Evolutionary conservation across 1,139 yeast species (phyloP).

Genomic region (Sugiyamaella paludigena): DNA sequence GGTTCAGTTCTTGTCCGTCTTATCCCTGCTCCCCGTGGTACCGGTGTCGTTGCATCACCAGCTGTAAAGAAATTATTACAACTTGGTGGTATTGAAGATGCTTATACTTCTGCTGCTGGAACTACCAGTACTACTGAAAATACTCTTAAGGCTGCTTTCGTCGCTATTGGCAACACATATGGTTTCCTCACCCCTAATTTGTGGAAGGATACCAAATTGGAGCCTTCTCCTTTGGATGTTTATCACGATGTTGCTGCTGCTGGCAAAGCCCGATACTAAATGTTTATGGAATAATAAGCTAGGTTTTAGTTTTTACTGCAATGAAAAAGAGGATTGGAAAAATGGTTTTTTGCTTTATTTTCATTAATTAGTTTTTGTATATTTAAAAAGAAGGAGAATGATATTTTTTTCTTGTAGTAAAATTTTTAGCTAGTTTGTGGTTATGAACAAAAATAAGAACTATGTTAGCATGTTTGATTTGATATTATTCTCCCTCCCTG

Average conservation of each 20-base stretch:
- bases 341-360: too few relatives aligned
- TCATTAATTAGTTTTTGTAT: too few relatives aligned
- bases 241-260: constrained; percentile 48
- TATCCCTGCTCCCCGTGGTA: constrained; percentile 99
- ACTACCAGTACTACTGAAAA: constrained; percentile 99
- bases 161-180: constrained; percentile 99
- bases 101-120: constrained; percentile 98
- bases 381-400: too few relatives aligned
- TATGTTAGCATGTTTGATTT: too few relatives aligned
- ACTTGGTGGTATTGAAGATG: constrained; percentile 99
- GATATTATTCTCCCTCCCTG: too few relatives aligned
- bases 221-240: constrained; percentile 91
- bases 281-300: too few relatives aligned
- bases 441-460: too few relatives aligned
- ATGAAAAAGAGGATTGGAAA: too few relatives aligned
- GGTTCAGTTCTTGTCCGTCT: constrained; percentile 98
- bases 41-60: constrained; percentile 99
- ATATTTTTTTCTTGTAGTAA: too few relatives aligned
- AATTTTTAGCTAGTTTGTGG: too few relatives aligned
- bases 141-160: constrained; percentile 99
- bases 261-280: constrained; percentile 27
- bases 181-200: constrained; percentile 99
- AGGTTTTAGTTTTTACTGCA: too few relatives aligned
- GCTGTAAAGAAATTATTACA: constrained; percentile 98
- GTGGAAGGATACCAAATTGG: constrained; percentile 85